Base-by-base conservation (phyloP, 768 basidiomycete species). In the Russula earlei region DNA sequence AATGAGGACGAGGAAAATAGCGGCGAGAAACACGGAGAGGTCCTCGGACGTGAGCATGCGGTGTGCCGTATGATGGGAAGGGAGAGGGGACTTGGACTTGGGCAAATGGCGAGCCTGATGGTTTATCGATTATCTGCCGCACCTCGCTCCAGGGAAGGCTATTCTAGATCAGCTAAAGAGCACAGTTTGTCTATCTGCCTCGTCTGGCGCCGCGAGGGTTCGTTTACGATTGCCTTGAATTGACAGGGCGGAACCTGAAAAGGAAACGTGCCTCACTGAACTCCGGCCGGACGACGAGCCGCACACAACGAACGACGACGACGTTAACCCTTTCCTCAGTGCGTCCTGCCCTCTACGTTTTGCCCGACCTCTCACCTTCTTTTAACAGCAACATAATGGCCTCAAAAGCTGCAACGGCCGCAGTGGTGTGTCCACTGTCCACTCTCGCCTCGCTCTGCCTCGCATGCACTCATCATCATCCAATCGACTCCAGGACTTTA, bases 391-490 rank as follows among this genome's bases (percentile, higher is more conserved):
- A 8, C 7, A 48, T 40, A 57, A 85, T 85, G 84, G 83, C 85
- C 60, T 77, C 83, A 68, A 86, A 83, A 80, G 79, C 77, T 77
- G 80, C 82, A 60, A 75, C 77, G 57, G 82, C 76, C 61, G 83
- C 81, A 70, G 81, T 86, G 51, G 71, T 72, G 58, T 58, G 69
- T 68, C 5, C 27, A 44, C 11, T 34, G 22, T 44, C 22, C 19
- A 11, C 20, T 49, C 49, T 33, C 47, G 49, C 43, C 46, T 50
- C 34, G 43, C 49, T 54, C 57, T 44, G 49, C 40, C 20, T 50
- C 7, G 31, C 31, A 49, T 22, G 37, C 22, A n/a, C 61, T 56
- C 51, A 49, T 53, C 54, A 33, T 54, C 57, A 19, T 40, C 22
- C 34, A 37, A 11, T 1, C 34, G 34, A 36, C 34, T 36, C 6